Conservation (phyloP, 75 land plant genomes). For the Adiantum capillusveneris region DNA sequence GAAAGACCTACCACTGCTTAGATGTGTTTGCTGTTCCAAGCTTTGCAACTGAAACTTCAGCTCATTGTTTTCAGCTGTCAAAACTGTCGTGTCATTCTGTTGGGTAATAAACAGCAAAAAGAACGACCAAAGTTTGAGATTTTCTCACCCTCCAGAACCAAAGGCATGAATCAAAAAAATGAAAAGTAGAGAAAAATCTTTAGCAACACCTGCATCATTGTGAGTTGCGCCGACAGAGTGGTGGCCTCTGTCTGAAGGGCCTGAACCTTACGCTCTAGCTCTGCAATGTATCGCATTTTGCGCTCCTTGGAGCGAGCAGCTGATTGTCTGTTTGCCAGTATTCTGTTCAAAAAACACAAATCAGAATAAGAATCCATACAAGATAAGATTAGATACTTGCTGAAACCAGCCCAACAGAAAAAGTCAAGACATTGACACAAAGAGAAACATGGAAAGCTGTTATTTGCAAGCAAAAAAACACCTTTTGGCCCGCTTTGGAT, state of each 20-base stretch:
- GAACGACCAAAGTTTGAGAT: no score
- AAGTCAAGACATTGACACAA: no score
- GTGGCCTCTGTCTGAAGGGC: slow-evolving; percentile 62
- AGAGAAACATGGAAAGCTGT: no score
- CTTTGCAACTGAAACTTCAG: slow-evolving; percentile 9
- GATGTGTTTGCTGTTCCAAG: slow-evolving; percentile 16
- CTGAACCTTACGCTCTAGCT: slow-evolving; percentile 58
- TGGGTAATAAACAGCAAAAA: no score
- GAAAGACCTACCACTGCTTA: slow-evolving; percentile 13
- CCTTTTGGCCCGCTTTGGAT: slow-evolving; percentile 57
- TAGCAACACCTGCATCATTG: slow-evolving; percentile 42
- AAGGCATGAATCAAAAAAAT: not conserved
- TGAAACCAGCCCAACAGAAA: no score
- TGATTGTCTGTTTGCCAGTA: slow-evolving; percentile 51
- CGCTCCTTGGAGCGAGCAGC: slow-evolving; percentile 64
- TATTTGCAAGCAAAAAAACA: not conserved
- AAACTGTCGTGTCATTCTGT: slow-evolving; percentile 12
- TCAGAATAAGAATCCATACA: no score
- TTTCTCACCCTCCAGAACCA: no score
- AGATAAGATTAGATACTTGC: no score
- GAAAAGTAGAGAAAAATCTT: not conserved
- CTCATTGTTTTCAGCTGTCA: slow-evolving; percentile 17
- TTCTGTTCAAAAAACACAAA: slow-evolving; percentile 15
- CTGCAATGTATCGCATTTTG: slow-evolving; percentile 51
- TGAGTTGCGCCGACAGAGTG: slow-evolving; percentile 48